phyloP scores from a whole-genome alignment of 306 rosid species.

The Cicer chorassanicum region DNA sequence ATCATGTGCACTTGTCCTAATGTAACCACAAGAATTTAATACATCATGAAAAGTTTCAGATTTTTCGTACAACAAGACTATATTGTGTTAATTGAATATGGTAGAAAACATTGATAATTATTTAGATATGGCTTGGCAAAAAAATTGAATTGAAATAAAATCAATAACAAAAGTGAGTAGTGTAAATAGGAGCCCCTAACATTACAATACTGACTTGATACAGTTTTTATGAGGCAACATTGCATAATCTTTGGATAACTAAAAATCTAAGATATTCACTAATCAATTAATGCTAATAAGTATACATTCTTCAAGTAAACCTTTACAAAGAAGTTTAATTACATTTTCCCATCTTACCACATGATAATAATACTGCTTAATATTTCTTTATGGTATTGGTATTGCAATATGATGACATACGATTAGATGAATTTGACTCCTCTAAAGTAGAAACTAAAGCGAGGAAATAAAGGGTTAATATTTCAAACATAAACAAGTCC shows the following conservation, averaged over 20 bases:
- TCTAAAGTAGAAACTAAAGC: background rate
- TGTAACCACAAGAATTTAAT: constrained; percentile 24
- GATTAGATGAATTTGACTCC: background rate
- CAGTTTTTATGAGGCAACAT: constrained; percentile 1
- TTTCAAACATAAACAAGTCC: background rate
- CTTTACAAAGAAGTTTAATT: background rate
- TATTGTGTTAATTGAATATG: background rate
- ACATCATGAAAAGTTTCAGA: background rate
- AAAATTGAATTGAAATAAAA: constrained; percentile 11
- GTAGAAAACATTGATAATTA: background rate
- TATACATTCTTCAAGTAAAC: background rate
- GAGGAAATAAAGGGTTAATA: background rate
- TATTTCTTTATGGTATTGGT: background rate
- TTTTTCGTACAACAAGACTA: background rate
- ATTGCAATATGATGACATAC: background rate
- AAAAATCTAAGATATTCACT: background rate
- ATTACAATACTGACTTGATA: constrained; percentile 9
- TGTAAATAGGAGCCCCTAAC: background rate
- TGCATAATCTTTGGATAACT: constrained; percentile 12
- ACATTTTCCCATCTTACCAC: background rate
- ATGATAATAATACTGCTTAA: background rate
- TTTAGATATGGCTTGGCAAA: background rate
- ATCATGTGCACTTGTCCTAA: constrained; percentile 33
- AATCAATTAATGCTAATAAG: background rate
- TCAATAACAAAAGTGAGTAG: constrained; percentile 10